phyloP scores from a whole-genome alignment of 257 asterid genomes.

The Jaltomata sinuosa region DNA sequence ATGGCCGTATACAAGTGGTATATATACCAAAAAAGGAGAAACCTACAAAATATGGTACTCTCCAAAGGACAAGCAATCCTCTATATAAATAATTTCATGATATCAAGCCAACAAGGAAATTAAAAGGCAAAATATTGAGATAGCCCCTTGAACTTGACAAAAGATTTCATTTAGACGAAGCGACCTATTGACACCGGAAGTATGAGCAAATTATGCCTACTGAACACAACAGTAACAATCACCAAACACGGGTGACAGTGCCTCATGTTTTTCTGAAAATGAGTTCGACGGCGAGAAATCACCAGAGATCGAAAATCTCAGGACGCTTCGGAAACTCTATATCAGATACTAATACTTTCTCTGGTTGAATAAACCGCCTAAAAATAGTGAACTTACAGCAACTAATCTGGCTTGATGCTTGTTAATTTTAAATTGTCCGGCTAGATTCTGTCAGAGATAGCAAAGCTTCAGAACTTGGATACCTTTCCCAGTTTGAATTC shows the following conservation, averaged over 20 bases:
- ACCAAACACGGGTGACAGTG: no score
- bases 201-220: neutral
- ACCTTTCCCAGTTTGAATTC: neutral
- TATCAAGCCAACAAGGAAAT: neutral
- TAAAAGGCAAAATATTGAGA: neutral
- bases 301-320: neutral
- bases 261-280: neutral
- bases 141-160: neutral
- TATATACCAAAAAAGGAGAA: no score
- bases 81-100: neutral
- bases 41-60: no score
- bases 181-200: neutral
- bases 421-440: neutral
- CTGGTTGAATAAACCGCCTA: neutral
- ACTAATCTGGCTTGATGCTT: neutral
- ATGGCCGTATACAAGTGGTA: no score
- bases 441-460: neutral
- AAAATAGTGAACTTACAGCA: neutral
- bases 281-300: neutral
- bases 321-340: neutral
- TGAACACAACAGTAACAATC: no score
- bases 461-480: neutral
- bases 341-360: neutral
- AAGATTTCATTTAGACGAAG: neutral
- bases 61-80: no score